Evolutionary conservation across 2,329 filamentous ascomycete species (phyloP).

Genomic region (Apiospora pterosperma): DNA sequence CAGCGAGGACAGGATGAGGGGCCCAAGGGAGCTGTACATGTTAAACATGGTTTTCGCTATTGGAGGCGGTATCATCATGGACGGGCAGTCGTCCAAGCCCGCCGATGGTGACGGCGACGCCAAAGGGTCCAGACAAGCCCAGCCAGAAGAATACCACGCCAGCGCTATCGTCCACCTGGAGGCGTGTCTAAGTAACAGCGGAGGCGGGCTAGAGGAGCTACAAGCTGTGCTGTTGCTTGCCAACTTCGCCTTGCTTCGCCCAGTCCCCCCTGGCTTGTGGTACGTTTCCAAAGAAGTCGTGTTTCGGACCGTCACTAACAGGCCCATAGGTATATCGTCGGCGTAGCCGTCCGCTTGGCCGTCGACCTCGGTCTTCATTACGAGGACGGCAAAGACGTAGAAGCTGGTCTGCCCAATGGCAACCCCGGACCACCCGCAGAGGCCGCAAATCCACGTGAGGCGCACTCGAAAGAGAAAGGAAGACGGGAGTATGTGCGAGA

Average conservation of each 20-base stretch:
- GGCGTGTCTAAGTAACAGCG: slow-evolving; percentile 77
- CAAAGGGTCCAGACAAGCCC: slow-evolving; percentile 46
- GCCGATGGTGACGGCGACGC: slow-evolving; percentile 22
- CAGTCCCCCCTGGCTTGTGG: slow-evolving; percentile 91
- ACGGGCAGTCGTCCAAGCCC: slow-evolving; percentile 48
- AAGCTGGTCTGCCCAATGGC: slow-evolving; percentile 53
- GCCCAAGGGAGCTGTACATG: slow-evolving; percentile 82
- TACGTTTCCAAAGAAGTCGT: slow-evolving; percentile 26
- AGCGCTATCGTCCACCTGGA: slow-evolving; percentile 91
- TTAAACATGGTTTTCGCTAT: slow-evolving; percentile 98
- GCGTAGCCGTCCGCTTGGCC: slow-evolving; percentile 84
- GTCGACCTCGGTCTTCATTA: slow-evolving; percentile 91
- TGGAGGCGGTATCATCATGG: slow-evolving; percentile 85
- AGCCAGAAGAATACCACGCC: slow-evolving; percentile 94
- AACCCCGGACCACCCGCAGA: slow-evolving; percentile 22
- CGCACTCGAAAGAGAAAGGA: slow-evolving; percentile 52
- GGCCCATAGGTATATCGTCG: slow-evolving; percentile 73
- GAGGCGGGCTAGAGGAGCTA: slow-evolving; percentile 87
- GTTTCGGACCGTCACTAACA: slow-evolving; percentile 8
- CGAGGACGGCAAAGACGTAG: slow-evolving; percentile 72
- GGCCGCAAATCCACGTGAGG: slow-evolving; percentile 18
- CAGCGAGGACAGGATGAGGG: slow-evolving; percentile 61
- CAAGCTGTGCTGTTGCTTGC: slow-evolving; percentile 90
- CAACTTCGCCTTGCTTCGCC: slow-evolving; percentile 85
- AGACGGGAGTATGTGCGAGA: slow-evolving; percentile 83